Conservation (phyloP, 2,329 filamentous ascomycete species). For the Cladosporium velox region DNA sequence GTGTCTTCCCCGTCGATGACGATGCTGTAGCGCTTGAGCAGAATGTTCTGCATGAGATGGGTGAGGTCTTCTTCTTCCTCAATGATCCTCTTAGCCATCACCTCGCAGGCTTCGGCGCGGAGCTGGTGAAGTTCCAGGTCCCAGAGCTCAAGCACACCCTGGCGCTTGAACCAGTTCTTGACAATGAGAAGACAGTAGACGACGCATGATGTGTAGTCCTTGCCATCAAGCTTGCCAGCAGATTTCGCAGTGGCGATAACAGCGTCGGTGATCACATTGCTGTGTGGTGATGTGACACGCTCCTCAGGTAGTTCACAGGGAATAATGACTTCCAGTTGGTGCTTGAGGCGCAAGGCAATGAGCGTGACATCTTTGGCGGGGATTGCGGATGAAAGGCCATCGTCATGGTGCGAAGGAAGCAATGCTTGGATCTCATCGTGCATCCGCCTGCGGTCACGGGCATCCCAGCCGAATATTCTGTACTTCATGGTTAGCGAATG, state of each 20-base stretch:
- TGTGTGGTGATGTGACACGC: conserved; percentile 76
- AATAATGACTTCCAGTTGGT: conserved; percentile 84
- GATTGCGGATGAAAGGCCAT: conserved; percentile 65
- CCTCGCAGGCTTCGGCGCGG: conserved; percentile 80
- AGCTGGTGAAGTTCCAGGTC: conserved; percentile 82
- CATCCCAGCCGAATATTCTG: conserved; percentile 33
- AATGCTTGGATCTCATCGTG: conserved; percentile 52
- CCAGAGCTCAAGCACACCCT: conserved; percentile 82
- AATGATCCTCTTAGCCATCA: conserved; percentile 86
- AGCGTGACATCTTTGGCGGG: conserved; percentile 82
- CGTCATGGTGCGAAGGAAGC: conserved; percentile 63
- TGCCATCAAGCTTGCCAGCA: conserved; percentile 59
- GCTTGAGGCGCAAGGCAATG: conserved; percentile 83
- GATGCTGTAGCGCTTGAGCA: conserved; percentile 88
- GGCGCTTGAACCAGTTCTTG: conserved; percentile 74
- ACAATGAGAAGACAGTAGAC: conserved; percentile 80
- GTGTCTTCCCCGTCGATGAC: conserved; percentile 71
- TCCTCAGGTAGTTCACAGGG: conserved; percentile 84
- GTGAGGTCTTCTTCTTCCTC: conserved; percentile 77
- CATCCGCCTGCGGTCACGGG: conserved; percentile 41
- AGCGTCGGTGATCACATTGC: conserved; percentile 75
- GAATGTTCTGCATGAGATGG: conserved; percentile 76
- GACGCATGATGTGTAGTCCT: conserved; percentile 73
- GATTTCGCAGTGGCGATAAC: conserved; percentile 80
- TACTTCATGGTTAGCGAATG: conserved; percentile 1